Percentiles rank a stretch among this genome's conserved stretches.
These are phyloP conservation scores for Cryptococcus neoformans DNA, from an alignment of 1,284 basidiomycete species.

Conservation along the genomic window DNA sequence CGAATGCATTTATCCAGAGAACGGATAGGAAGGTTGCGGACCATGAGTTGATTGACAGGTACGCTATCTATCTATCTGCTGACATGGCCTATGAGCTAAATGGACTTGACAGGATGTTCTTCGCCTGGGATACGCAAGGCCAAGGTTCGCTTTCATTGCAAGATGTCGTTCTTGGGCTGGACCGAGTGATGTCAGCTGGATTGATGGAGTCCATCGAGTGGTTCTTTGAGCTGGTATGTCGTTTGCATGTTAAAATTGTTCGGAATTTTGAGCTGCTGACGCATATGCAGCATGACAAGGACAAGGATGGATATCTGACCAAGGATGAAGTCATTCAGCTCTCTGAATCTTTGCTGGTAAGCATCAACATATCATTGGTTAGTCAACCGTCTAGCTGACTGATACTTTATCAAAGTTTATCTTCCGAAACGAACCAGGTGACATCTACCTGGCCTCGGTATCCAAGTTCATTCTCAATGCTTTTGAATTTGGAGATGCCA, in stretches of 20 bases:
- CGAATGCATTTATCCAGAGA: conserved; percentile 81
- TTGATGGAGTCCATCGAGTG: conserved; percentile 98
- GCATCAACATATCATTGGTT: conserved; percentile 34
- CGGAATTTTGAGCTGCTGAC: too few relatives aligned
- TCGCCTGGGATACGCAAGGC: conserved; percentile 80
- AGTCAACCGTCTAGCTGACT: neutral
- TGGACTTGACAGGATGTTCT: conserved; percentile 71
- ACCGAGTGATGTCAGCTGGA: conserved; percentile 92
- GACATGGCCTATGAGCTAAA: neutral
- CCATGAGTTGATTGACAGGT: conserved; percentile 53
- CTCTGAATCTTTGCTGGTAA: conserved; percentile 86
- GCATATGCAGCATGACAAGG: conserved; percentile 69
- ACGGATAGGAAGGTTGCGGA: conserved; percentile 52
- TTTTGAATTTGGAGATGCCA: conserved; percentile 90
- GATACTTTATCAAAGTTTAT: conserved; percentile 66
- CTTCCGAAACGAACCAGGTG: conserved; percentile 95
- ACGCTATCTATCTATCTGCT: conserved; percentile 32
- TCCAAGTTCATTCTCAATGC: conserved; percentile 96
- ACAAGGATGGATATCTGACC: conserved; percentile 89
- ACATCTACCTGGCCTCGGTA: conserved; percentile 92
- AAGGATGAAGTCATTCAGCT: conserved; percentile 91
- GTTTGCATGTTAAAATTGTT: too few relatives aligned
- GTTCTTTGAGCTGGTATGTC: conserved; percentile 78
- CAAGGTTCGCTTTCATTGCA: conserved; percentile 79
- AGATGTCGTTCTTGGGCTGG: conserved; percentile 86